Evolutionary conservation across 2,329 filamentous ascomycete species (phyloP).

Genomic region (Nigrospora oryzae): DNA sequence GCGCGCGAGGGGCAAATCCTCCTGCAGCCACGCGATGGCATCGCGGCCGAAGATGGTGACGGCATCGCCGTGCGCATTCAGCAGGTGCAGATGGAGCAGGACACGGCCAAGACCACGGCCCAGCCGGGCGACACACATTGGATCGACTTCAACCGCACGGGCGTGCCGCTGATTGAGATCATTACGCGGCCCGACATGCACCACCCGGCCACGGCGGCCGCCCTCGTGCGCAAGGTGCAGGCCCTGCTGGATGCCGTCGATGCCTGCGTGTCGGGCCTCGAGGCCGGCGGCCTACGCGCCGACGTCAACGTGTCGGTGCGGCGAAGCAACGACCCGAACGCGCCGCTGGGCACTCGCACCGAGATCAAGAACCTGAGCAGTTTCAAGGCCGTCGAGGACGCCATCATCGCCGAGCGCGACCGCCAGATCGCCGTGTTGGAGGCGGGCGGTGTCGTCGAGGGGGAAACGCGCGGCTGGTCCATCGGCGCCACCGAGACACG

Average conservation of each 20-base stretch:
- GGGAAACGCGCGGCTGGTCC: slow-evolving; percentile 91
- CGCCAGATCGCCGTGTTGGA: slow-evolving; percentile 78
- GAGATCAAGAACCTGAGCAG: slow-evolving; percentile 97
- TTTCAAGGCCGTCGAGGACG: slow-evolving; percentile 91
- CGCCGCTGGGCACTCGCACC: slow-evolving; percentile 68
- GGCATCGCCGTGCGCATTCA: slow-evolving; percentile 73
- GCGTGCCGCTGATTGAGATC: slow-evolving; percentile 86
- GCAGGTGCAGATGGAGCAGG: slow-evolving; percentile 95
- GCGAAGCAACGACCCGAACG: slow-evolving; percentile 34
- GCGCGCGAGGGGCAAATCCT: slow-evolving; percentile 64
- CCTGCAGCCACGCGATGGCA: slow-evolving; percentile 68
- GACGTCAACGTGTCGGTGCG: slow-evolving; percentile 93
- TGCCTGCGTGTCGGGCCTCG: slow-evolving; percentile 87
- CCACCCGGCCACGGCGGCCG: slow-evolving; percentile 77
- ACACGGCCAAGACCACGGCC: slow-evolving; percentile 88
- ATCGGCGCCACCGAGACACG: slow-evolving; percentile 76
- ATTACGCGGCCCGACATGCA: slow-evolving; percentile 88
- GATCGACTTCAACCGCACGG: slow-evolving; percentile 90
- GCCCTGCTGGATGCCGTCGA: slow-evolving; percentile 69
- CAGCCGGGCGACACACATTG: slow-evolving; percentile 66
- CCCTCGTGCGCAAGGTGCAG: slow-evolving; percentile 84
- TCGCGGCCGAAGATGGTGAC: slow-evolving; percentile 64
- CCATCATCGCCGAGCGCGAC: slow-evolving; percentile 83
- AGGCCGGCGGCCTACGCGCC: slow-evolving; percentile 79
- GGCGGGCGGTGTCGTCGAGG: slow-evolving; percentile 62